Base-by-base conservation (phyloP, 495 filamentous ascomycete species). In the Xylaria sp. region DNA sequence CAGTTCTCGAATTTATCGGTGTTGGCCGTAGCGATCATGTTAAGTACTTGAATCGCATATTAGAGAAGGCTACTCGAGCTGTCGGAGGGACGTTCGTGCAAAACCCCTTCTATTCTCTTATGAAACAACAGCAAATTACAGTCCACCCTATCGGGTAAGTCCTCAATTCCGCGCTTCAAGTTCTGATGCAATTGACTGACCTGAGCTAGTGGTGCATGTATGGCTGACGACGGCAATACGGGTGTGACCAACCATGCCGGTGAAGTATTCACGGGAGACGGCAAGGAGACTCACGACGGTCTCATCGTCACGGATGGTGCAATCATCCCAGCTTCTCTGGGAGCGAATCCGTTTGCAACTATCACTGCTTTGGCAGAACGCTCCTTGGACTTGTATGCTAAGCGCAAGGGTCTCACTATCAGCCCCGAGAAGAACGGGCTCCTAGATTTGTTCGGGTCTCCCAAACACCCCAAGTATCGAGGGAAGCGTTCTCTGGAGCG, bases 281-380 rank as follows among this genome's bases (percentile, higher is more conserved):
- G 84, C 1, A 70, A 55, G 4, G 85, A 88, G 44, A 83, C 85
- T 0, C 73, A 92, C 73, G 68, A 83, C 0, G 90, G 90, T 1
- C 82, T 92, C 9, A 82, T 91, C 26, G 86, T 89, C 67, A 89
- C 87, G 1, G 90, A 93, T 77, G 89, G 78, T 33, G 84, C 89
- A n/a, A 78, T 89, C 2, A 85, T 93, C 68, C 90, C 90, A 1
- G 87, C 87, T 43, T 84, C 88, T n/a, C 78, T 92, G 15, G 89
- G 89, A 37, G 88, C 88, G 15, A 92, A 92, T 73, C 89, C 89
- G n/a, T 87, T 91, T 68, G 91, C 89, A 19, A 93, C 90, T 3
- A 91, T 92, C 46, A 85, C 90, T 0, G 89, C 90, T 24, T 82
- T 93, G 31, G 88, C 90, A 0, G 90, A 92, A 78, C 83, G 90